Evolutionary conservation across 345 rosid genomes (phyloP), one percentile per base, ranked within the genome.

Genomic region (Chamaenerion angustifolium): DNA sequence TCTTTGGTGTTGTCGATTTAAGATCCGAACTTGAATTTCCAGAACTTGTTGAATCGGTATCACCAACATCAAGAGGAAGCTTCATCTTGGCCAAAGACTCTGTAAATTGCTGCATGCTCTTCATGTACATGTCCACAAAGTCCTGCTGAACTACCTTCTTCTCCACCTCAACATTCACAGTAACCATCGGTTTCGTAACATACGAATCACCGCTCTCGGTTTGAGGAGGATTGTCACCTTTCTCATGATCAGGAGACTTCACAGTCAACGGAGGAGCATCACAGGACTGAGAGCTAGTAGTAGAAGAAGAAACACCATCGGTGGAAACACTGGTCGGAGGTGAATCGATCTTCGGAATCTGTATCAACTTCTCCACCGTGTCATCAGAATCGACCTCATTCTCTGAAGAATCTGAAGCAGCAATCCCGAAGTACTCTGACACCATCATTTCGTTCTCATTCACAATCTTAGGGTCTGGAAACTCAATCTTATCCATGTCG

Each of bases 41-140:
- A 31, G 37, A 31, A 31, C 37, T 31, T 31, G 37, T 8, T 7
- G 37, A 31, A 31, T 31, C 37, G 8, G 37, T 31, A 31, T 31
- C 37, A 8, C 8, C 37, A 31, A 77, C 59, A 80, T 88, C 95
- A 64, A 87, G 49, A 42, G 99, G 99, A 49, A 93, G 95, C 74
- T 87, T 93, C 99, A 93, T 93, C 77, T 88, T 88, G 31, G 99
- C 99, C 71, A 93, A 66, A 45, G 99, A 93, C 71, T 93, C 99
- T 0, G 99, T 93, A 66, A 93, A 93, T 60, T 93, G 95, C 69
- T 88, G 99, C 99, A 93, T 93, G 64, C 99, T 88, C 71, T 93
- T 93, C 95, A 85, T 80, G 68, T 93, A 93, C 94, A 93, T 93
- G 72, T 93, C 94, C 2, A 88, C 96, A 56, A 82, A 76, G 27